Evolutionary conservation across 2,329 filamentous ascomycete species (phyloP), one percentile per base, ranked within the genome.

Genomic region (Nothopassalora personata): DNA sequence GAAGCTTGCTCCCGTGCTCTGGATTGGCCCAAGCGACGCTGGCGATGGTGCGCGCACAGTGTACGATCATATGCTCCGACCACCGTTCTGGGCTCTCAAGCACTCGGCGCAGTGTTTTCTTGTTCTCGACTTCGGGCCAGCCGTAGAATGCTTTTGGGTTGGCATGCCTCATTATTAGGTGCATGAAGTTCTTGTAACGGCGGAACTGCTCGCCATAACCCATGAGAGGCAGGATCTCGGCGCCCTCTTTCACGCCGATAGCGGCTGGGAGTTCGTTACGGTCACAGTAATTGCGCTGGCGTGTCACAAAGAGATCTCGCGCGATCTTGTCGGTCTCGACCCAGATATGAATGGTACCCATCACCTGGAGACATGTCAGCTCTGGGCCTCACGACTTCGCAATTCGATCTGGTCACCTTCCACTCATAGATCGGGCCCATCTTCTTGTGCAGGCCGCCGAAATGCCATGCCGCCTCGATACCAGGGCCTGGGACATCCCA

Each of bases 171-270:
- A 71, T 72, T 59, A 72, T 71, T 51, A 65, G 53, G 62, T 72
- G 70, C 63, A 72, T 72, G 65, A 72, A 72, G 66, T 72, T 72
- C 66, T 70, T 70, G 59, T 70, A 66, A 58, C 68, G 63, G 34
- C 61, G 52, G 60, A 66, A 68, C 23, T 68, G 62, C 48, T 72
- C 70, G 58, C 70, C 66, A 52, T 67, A 70, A 18, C 68, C 70
- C 66, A 70, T 70, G 18, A 72, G 63, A 1, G 70, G 70, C 11
- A 72, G 66, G 43, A 72, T 66, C 61, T 72, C 70, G 10, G 63
- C 66, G 36, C 68, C 70, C 52, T 70, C 68, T 9, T 62, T 60
- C 31, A 72, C 67, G 43, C 70, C 70, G 28, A 71, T 57, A 9
- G 69, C 68, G 28, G 69, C 70, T 10, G 70, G 70, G n/a, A 72